A percentile compares a stretch with the other conserved stretches of the same genome.
Conservation (phyloP, 371 early-diverging fungal genomes). For the Caulochytrium protostelioides region DNA sequence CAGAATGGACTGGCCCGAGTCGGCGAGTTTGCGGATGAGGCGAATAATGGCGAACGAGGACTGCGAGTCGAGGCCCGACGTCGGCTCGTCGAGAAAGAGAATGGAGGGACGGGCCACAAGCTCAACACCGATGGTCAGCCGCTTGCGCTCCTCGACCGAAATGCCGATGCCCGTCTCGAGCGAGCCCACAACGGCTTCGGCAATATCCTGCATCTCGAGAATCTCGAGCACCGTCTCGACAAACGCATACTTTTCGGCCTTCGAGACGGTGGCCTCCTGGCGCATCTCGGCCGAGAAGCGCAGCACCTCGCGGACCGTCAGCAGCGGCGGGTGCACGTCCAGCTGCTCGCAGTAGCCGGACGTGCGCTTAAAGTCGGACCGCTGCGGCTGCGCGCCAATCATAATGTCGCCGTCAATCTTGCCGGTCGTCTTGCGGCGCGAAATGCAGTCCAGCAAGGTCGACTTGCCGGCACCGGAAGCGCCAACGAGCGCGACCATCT, state of each 20-base stretch:
- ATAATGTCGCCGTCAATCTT: conserved; percentile 38
- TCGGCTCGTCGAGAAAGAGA: conserved; percentile 43
- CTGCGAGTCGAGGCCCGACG: conserved; percentile 53
- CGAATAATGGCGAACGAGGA: conserved; percentile 45
- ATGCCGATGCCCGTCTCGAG: conserved; percentile 35
- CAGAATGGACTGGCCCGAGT: conserved; percentile 39
- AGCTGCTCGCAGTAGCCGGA: conserved; percentile 67
- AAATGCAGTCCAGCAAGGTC: conserved; percentile 55
- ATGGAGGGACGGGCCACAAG: conserved; percentile 5
- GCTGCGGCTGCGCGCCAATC: conserved; percentile 10
- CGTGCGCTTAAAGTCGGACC: conserved; percentile 32
- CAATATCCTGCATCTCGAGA: conserved; percentile 29
- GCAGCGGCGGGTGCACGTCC: conserved; percentile 48
- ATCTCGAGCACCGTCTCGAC: conserved; percentile 38
- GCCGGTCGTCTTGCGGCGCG: conserved; percentile 54
- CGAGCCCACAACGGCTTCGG: conserved; percentile 29
- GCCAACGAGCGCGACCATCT: conserved; percentile 49
- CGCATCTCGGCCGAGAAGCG: conserved; percentile 49
- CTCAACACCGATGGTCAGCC: conserved; percentile 34
- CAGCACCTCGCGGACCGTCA: conserved; percentile 36
- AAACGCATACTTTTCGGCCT: conserved; percentile 26
- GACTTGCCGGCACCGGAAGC: no score
- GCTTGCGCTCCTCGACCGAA: conserved; percentile 41
- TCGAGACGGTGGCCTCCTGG: conserved; percentile 19
- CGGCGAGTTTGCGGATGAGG: conserved; percentile 41